These are phyloP conservation scores for Pseudonitzschia delicatissima DNA, from an alignment of 108 stramenopile genomes.

Conservation along the genomic window DNA sequence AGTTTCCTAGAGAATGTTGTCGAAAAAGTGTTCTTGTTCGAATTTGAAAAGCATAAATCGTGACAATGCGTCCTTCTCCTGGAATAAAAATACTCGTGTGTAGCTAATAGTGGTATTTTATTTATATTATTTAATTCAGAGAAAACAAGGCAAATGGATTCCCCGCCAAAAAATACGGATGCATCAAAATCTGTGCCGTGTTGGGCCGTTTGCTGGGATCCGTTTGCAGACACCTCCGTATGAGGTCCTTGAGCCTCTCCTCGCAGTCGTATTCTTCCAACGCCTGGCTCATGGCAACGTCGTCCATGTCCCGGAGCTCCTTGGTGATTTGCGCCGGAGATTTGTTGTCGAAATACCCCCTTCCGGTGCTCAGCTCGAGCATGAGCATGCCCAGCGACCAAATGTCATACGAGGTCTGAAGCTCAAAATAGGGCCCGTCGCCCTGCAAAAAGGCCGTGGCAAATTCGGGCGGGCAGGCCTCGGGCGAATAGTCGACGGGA, in stretches of 20 bases:
- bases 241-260: conserved; percentile 58
- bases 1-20: no score
- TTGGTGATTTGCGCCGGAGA: conserved; percentile 72
- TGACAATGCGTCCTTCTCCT: no score
- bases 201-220: conserved; percentile 64
- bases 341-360: conserved; percentile 72
- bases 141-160: conserved; percentile 33
- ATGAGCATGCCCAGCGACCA: conserved; percentile 87
- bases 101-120: neutral
- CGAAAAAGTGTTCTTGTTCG: no score
- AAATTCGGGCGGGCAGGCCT: conserved; percentile 90
- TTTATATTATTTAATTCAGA: neutral
- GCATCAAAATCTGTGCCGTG: conserved; percentile 62
- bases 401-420: conserved; percentile 78
- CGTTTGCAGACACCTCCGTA: conserved; percentile 51
- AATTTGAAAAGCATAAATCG: no score
- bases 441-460: conserved; percentile 70
- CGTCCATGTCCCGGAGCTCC: conserved; percentile 38
- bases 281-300: conserved; percentile 40
- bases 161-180: conserved; percentile 75
- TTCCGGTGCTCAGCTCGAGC: conserved; percentile 73
- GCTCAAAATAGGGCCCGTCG: conserved; percentile 63
- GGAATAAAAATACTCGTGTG: no score
- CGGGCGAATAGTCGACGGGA: conserved; percentile 88
- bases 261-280: conserved; percentile 43